Base-by-base conservation (phyloP, 2,329 filamentous ascomycete genomes). In the Aspergillus sp. region DNA sequence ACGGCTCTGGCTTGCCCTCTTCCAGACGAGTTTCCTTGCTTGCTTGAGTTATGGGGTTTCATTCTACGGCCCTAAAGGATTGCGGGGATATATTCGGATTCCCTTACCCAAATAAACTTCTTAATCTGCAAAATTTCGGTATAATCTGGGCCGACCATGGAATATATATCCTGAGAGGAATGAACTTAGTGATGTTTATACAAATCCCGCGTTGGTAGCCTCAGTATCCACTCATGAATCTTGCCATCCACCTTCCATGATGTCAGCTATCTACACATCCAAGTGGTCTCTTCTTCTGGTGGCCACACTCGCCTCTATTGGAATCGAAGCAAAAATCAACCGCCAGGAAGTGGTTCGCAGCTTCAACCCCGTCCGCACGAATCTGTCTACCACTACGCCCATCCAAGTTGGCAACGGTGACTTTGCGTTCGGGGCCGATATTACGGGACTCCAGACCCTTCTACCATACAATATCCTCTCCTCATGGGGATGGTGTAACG, bases 351-450 rank as follows among this genome's bases (percentile, higher is more conserved):
- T 64, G 9, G 52, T 64, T 42, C 45, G 49, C 19, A 40, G 49
- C 7, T 80, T 78, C 64, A 82, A 80, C 51, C 74, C 79, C 31
- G 69, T 62, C 43, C 76, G 79, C 16, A 80, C 75, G 65, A 71
- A 69, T 38, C 79, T 74, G 52, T 78, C 79, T 3, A 59, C 67
- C 14, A 76, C 76, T 17, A 83, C 81, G 9, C 81, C 81, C 0
- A 66, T 84, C 11, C 76, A 78, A 59, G 70, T 78, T 2, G 76
- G 76, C 13, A 79, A 79, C 54, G 76, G 76, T 6, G 70, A 78
- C 45, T 77, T 78, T 45, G 76, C 76, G 11, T 78, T 78, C 50
- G 75, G 76, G 6, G 70, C 67, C 10, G 76, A 78, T 56, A 63
- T 78, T 23, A 78, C 76, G 0, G 76, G 76, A 1, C 61, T 78